Base-by-base conservation (phyloP, 805 yeast genomes). In the Candida tibetensis region DNA sequence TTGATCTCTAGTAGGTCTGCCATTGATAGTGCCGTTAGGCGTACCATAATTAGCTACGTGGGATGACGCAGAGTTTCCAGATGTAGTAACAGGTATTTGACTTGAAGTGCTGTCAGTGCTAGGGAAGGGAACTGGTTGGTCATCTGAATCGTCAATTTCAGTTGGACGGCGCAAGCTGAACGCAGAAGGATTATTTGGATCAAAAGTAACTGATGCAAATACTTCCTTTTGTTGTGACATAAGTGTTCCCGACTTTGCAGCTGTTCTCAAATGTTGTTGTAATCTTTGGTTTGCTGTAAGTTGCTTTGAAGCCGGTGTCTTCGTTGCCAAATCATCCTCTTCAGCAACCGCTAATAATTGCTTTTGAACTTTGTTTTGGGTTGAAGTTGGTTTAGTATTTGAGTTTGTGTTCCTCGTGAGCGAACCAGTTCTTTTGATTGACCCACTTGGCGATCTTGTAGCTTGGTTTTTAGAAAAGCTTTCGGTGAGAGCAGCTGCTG, bases 251-350 rank as follows among this genome's bases (percentile, higher is more conserved):
- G 62, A 39, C 43, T 52, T 62, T 1, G 72, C 57, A 1, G 69
- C 72, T 32, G 65, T 57, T 30, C 62, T 47, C 18, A 69, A 43
- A 44, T 67, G 72, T 31, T 54, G 60, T 37, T 66, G 72, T 13
- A 68, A 55, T 31, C 69, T 52, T 39, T 67, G 71, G 30, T 57
- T 58, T 1, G 73, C 72, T 6, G 63, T 62, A 18, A 66, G 40
- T 37, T 48, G 57, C 15, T 30, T 28, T 4, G 41, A 26, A 9
- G 32, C 30, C 14, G 17, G 27, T 3, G 37, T 15, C 6, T 29
- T 18, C 10, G 28, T 39, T 10, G 27, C 15, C n/a, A 30, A 29
- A 1, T 32, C 45, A 13, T 49, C 52, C 30, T 44, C 48, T 33
- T 52, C 58, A n/a, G 52, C 51, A 14, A 50, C 55, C 3, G 48